Conservation (phyloP, 176 grass and related monocot species). For the Avena atlantica region DNA sequence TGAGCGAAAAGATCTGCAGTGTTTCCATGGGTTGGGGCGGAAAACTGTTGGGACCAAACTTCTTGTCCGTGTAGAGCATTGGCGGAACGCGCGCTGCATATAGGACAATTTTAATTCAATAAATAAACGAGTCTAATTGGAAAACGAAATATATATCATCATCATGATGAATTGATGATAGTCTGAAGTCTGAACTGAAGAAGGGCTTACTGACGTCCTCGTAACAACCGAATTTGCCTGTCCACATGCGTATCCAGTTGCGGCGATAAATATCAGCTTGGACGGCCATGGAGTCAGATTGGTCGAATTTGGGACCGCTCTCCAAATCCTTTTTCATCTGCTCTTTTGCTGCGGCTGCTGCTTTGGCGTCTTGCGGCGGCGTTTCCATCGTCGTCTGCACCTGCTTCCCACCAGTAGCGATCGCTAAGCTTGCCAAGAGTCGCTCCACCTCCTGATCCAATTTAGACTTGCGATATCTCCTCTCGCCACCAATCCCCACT, state of each 20-base stretch:
- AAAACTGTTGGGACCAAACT: not conserved
- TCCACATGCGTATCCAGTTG: not conserved
- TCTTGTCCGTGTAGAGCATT: not conserved
- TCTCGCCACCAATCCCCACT: too few species aligned
- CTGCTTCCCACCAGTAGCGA: too few species aligned
- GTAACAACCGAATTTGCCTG: not conserved
- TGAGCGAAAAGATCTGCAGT: not conserved
- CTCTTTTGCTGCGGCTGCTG: not conserved
- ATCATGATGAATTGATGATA: not conserved
- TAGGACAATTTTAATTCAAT: not conserved
- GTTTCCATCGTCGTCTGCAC: too few species aligned
- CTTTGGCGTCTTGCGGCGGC: not conserved
- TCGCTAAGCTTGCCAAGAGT: too few species aligned
- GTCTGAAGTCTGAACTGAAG: not conserved
- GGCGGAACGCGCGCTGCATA: not conserved
- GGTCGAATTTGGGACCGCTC: not conserved
- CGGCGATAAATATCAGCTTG: not conserved
- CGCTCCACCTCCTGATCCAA: too few species aligned
- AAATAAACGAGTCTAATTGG: too few species aligned
- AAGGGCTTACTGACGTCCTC: conserved; percentile 1
- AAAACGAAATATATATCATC: not conserved
- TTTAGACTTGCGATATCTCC: too few species aligned
- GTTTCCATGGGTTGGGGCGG: not conserved
- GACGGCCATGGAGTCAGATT: not conserved
- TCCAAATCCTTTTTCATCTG: not conserved